These are phyloP conservation scores for Trichoderma gamsii DNA, from an alignment of 495 filamentous ascomycete genomes.

Conservation along the genomic window DNA sequence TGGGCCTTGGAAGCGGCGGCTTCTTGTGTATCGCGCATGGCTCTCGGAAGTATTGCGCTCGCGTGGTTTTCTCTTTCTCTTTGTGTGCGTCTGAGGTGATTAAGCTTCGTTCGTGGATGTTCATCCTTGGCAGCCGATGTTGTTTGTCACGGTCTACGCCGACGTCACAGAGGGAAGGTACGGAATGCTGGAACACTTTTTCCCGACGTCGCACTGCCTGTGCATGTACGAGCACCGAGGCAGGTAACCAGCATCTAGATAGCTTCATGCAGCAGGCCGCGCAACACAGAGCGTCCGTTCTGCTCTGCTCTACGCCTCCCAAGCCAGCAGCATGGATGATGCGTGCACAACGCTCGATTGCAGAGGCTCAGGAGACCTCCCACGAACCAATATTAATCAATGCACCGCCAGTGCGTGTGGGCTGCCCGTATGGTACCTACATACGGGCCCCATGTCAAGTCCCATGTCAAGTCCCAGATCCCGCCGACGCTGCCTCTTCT, in stretches of 20 bases:
- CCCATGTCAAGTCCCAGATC: neutral
- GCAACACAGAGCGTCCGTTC: neutral
- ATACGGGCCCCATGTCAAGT: slow-evolving; percentile 10
- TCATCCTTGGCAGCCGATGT: neutral
- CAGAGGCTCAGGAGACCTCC: slow-evolving; percentile 4
- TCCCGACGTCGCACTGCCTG: neutral
- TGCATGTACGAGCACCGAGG: neutral
- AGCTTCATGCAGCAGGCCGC: neutral
- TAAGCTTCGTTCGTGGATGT: neutral
- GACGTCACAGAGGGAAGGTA: slow-evolving; percentile 11
- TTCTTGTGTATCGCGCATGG: neutral
- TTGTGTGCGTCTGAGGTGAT: neutral
- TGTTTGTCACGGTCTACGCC: neutral
- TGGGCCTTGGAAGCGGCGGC: slow-evolving; percentile 3
- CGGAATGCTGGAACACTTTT: slow-evolving; percentile 2
- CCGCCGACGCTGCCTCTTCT: slow-evolving; percentile 13
- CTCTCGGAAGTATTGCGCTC: slow-evolving; percentile 2
- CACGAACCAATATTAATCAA: neutral
- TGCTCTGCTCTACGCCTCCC: neutral
- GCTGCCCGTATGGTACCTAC: neutral
- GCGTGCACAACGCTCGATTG: neutral
- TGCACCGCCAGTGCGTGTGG: slow-evolving; percentile 4
- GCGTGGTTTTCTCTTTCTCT: neutral
- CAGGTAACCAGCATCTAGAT: neutral
- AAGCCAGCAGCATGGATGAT: slow-evolving; percentile 1